These are phyloP conservation scores for Huntiella savannae DNA, from an alignment of 2,329 filamentous ascomycete species.

Conservation along the genomic window DNA sequence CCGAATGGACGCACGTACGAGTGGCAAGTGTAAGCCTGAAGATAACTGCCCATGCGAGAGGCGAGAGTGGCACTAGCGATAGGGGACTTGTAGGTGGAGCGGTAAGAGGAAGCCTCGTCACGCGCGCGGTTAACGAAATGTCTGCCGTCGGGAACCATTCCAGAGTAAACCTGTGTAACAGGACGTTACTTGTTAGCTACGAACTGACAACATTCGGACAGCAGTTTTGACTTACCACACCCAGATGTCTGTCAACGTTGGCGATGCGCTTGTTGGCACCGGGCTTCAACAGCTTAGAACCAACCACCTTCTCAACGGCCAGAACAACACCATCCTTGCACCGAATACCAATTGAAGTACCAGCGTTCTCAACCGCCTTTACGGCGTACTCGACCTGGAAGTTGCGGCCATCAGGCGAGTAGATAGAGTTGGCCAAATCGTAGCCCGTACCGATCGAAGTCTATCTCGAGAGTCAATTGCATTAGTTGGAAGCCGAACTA, in stretches of 20 bases:
- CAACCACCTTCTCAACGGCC: constrained; percentile 89
- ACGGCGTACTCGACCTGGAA: constrained; percentile 98
- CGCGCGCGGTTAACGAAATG: constrained; percentile 89
- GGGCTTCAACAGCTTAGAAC: constrained; percentile 86
- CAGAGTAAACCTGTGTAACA: constrained; percentile 60
- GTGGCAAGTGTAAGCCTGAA: constrained; percentile 95
- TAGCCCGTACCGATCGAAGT: constrained; percentile 99
- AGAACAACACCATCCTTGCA: constrained; percentile 95
- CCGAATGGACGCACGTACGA: constrained; percentile 92
- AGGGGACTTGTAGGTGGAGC: constrained; percentile 81
- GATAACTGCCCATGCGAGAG: constrained; percentile 83
- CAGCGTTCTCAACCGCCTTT: constrained; percentile 95
- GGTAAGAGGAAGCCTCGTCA: constrained; percentile 83
- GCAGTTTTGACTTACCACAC: constrained; percentile 47
- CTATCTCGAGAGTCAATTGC: constrained; percentile 26
- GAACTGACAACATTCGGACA: neutral
- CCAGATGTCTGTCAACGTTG: constrained; percentile 81
- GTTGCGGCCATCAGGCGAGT: constrained; percentile 95
- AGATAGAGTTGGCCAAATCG: constrained; percentile 98
- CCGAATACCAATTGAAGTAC: constrained; percentile 86
- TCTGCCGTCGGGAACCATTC: constrained; percentile 82
- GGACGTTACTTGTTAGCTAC: neutral
- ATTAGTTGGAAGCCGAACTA: neutral
- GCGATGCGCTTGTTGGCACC: constrained; percentile 95
- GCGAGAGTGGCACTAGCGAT: constrained; percentile 80